These are phyloP conservation scores for Metschnikowia chrysomelidarum DNA, from an alignment of 805 yeast species.

Conservation along the genomic window DNA sequence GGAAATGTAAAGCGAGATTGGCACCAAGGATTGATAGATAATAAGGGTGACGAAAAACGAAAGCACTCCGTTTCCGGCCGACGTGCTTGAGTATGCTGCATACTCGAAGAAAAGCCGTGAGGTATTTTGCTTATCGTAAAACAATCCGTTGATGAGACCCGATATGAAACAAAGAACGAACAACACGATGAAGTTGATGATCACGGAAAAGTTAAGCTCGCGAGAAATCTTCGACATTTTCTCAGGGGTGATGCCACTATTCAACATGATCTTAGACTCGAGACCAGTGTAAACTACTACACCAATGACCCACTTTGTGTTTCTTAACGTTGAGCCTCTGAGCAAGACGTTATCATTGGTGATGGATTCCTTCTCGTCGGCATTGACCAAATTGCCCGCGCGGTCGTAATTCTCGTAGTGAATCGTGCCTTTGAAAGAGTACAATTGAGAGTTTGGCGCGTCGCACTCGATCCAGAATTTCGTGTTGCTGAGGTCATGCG, in stretches of 20 bases:
- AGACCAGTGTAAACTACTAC: conserved; percentile 72
- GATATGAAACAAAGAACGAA: conserved; percentile 66
- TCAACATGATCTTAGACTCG: conserved; percentile 75
- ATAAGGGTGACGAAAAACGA: conserved; percentile 75
- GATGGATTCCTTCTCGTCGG: conserved; percentile 53
- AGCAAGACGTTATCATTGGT: conserved; percentile 61
- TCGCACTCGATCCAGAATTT: conserved; percentile 67
- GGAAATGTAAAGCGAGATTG: conserved; percentile 78
- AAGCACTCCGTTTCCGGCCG: conserved; percentile 67
- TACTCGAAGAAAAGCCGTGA: conserved; percentile 60
- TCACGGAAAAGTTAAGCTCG: conserved; percentile 65
- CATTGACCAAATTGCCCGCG: conserved; percentile 29
- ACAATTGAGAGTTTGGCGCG: conserved; percentile 65
- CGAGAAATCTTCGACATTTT: conserved; percentile 64
- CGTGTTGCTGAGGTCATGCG: conserved; percentile 57
- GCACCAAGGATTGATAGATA: conserved; percentile 75
- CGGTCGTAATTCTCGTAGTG: conserved; percentile 46
- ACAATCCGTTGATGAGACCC: conserved; percentile 69
- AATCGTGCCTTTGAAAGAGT: conserved; percentile 64
- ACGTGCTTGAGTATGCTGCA: conserved; percentile 54
- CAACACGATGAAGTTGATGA: conserved; percentile 58
- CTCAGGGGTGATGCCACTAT: conserved; percentile 75
- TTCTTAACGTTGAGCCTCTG: conserved; percentile 71
- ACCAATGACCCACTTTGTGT: conserved; percentile 76
- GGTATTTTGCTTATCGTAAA: conserved; percentile 41